These are phyloP conservation scores for Ophiocordyceps robertsii DNA, from an alignment of 2,329 filamentous ascomycete species.

Conservation along the genomic window DNA sequence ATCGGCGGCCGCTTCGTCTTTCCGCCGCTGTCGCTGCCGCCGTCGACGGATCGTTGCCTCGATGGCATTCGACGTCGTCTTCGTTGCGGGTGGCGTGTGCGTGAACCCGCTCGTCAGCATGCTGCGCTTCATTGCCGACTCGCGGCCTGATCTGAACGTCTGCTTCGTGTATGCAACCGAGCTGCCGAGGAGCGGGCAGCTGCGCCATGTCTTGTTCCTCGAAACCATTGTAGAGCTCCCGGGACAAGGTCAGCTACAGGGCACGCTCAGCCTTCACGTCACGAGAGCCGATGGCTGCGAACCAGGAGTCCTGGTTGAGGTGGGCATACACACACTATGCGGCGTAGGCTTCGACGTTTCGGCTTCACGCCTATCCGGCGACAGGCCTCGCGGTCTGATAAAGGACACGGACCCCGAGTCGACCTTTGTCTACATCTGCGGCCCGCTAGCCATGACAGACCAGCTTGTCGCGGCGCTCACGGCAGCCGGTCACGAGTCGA, in stretches of 20 bases:
- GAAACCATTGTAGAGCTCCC: constrained; percentile 31
- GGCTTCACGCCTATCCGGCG: constrained; percentile 25
- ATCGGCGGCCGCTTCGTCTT: constrained; percentile 74
- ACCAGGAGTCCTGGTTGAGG: background rate
- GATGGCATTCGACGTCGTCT: constrained; percentile 45
- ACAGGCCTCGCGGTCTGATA: constrained; percentile 28
- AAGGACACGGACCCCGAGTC: constrained; percentile 12
- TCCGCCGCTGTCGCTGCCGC: constrained; percentile 60
- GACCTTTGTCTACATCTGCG: constrained; percentile 53
- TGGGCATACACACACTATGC: background rate
- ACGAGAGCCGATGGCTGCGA: constrained; percentile 15
- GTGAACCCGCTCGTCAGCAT: constrained; percentile 75
- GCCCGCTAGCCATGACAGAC: constrained; percentile 57
- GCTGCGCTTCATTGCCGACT: constrained; percentile 41
- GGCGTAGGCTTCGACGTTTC: constrained; percentile 8
- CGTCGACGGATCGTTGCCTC: constrained; percentile 22
- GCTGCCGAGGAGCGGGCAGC: constrained; percentile 11
- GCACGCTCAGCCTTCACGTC: constrained; percentile 31
- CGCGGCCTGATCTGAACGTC: constrained; percentile 23
- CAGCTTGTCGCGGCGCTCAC: constrained; percentile 39
- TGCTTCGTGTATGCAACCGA: constrained; percentile 50
- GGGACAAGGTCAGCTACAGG: constrained; percentile 19
- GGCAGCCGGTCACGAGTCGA: constrained; percentile 12
- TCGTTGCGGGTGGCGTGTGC: constrained; percentile 71
- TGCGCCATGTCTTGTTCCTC: constrained; percentile 35